Percentiles rank a stretch among this genome's conserved stretches.
phyloP scores from a whole-genome alignment of 1,284 basidiomycete genomes.

The Erythrobasidium hasegawianum region DNA sequence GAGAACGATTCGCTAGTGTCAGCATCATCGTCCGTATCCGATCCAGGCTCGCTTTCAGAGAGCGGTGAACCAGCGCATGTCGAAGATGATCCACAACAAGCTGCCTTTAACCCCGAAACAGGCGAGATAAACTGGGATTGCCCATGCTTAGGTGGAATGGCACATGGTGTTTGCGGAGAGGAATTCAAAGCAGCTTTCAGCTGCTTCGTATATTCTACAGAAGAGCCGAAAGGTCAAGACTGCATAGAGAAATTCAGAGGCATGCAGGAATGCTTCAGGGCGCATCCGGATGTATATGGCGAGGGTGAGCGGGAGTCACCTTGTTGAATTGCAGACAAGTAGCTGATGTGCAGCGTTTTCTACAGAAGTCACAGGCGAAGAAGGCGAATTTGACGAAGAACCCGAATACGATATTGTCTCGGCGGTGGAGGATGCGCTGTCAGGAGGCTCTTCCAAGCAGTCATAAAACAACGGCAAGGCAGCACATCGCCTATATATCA shows the following conservation, averaged over 20 bases:
- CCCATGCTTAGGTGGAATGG: constrained; percentile 97
- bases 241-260: constrained; percentile 96
- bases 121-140: constrained; percentile 99
- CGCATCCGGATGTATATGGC: constrained; percentile 90
- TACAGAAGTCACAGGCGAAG: not conserved
- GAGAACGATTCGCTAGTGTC: not conserved
- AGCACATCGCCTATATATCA: too few relatives aligned
- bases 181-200: constrained; percentile 95
- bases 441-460: constrained; percentile 10
- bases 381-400: constrained; percentile 28
- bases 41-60: constrained; percentile 13
- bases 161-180: constrained; percentile 88
- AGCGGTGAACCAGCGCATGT: constrained; percentile 9
- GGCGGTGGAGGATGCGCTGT: constrained; percentile 39
- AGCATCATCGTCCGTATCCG: constrained; percentile 14
- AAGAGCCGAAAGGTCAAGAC: constrained; percentile 95
- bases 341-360: not conserved
- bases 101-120: constrained; percentile 78
- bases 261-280: constrained; percentile 98
- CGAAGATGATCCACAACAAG: constrained; percentile 43
- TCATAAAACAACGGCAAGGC: too few relatives aligned
- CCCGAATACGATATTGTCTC: constrained; percentile 38
- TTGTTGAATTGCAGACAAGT: not conserved
- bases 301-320: constrained; percentile 62
- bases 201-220: constrained; percentile 91